Conservation (phyloP, 768 basidiomycete species). For the button mushroom (Agaricus bisporus) region DNA sequence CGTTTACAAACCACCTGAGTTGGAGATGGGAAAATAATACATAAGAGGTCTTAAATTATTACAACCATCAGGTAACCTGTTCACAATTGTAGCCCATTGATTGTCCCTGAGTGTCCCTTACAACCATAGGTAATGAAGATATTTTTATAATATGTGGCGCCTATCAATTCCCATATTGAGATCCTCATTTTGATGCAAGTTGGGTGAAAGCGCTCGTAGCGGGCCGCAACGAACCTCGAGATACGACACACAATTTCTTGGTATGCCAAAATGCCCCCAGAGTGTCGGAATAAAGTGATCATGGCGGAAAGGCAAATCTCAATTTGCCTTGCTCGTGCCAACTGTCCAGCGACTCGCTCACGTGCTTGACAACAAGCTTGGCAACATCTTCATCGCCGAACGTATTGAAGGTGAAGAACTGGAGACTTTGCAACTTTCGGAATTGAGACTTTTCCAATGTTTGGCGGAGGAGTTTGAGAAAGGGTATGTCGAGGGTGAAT, state of each 20-base stretch:
- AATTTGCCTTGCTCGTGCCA: constrained; percentile 1
- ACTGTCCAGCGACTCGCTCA: not conserved
- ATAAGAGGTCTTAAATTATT: not conserved
- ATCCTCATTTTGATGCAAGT: not conserved
- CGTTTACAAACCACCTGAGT: too few species aligned
- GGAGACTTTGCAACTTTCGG: constrained; percentile 16
- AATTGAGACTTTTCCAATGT: constrained; percentile 18
- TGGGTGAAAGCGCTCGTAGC: not conserved
- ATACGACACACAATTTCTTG: too few species aligned
- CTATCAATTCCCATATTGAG: constrained; percentile 2
- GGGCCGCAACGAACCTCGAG: not conserved
- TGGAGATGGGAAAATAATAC: too few species aligned
- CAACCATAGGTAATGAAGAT: not conserved
- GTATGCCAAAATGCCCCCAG: too few species aligned
- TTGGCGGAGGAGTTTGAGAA: constrained; percentile 17
- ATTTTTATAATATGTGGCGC: not conserved
- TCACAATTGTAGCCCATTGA: not conserved
- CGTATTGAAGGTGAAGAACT: constrained; percentile 21
- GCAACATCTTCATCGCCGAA: constrained; percentile 15
- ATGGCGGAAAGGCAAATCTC: not conserved
- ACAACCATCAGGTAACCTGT: not conserved
- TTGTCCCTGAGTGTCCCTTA: constrained; percentile 8
- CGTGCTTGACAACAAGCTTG: constrained; percentile 11
- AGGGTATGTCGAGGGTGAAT: constrained; percentile 24
- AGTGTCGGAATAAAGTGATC: not conserved